phyloP scores from a whole-genome alignment of 179 eudicot genomes.

The Beta lomatogona region DNA sequence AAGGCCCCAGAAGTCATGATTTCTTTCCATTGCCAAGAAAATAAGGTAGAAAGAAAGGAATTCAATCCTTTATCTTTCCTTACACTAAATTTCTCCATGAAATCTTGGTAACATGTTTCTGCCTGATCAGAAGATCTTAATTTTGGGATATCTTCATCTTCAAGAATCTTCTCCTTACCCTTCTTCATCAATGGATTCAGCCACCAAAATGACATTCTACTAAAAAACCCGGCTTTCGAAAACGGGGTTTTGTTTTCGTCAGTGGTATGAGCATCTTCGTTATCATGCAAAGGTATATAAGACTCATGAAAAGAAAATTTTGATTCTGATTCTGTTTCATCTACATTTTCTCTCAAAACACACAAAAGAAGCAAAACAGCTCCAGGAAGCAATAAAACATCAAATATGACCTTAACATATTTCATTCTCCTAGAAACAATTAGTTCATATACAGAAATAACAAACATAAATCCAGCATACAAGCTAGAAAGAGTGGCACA shows the following conservation, averaged over 20 bases:
- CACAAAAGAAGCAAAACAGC: conserved; percentile 16
- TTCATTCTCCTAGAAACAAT: conserved; percentile 1
- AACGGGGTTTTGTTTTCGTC: conserved; percentile 18
- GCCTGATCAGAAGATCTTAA: conserved; percentile 69
- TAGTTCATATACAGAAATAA: conserved; percentile 3
- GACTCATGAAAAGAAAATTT: neutral
- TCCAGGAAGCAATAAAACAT: conserved; percentile 28
- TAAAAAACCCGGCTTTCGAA: conserved; percentile 35
- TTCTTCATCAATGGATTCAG: conserved; percentile 50
- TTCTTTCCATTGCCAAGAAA: conserved; percentile 20
- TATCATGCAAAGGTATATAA: conserved; percentile 9
- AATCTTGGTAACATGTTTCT: conserved; percentile 17
- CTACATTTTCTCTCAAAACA: conserved; percentile 4
- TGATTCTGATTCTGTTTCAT: neutral
- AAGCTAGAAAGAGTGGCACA: conserved; percentile 13
- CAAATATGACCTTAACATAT: conserved; percentile 21
- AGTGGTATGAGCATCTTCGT: neutral
- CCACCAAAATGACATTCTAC: conserved; percentile 71
- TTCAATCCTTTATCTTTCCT: conserved; percentile 9
- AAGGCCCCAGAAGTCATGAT: conserved; percentile 17
- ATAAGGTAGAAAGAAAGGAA: conserved; percentile 35
- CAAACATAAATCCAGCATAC: conserved; percentile 24
- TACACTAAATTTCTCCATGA: conserved; percentile 3
- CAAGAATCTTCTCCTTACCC: conserved; percentile 55
- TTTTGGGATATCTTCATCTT: conserved; percentile 60